A percentile compares a stretch with the other conserved stretches of the same genome.
phyloP scores from a whole-genome alignment of 2,329 filamentous ascomycete species.

The Coniochaeta hoffmannii region DNA sequence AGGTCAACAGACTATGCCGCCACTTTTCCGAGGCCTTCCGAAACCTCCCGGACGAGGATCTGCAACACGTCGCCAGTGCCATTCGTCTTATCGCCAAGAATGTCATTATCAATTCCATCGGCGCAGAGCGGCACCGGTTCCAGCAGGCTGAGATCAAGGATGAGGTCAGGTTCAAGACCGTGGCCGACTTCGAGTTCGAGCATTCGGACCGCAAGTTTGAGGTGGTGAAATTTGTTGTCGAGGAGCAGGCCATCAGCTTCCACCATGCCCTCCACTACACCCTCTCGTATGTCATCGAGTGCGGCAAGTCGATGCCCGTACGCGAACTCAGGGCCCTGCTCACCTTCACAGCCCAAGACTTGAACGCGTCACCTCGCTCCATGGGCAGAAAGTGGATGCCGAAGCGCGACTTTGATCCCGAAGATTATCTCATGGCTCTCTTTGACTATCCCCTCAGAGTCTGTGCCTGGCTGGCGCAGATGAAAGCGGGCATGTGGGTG shows the following conservation, averaged over 20 bases:
- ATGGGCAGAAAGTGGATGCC: constrained; percentile 54
- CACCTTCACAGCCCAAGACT: constrained; percentile 62
- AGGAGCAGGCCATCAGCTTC: constrained; percentile 89
- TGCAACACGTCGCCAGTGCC: constrained; percentile 58
- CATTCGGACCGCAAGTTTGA: constrained; percentile 46
- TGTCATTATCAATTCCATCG: constrained; percentile 83
- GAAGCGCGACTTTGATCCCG: constrained; percentile 50
- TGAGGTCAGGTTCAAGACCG: constrained; percentile 71
- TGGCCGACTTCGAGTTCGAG: constrained; percentile 77
- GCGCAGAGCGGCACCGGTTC: constrained; percentile 81
- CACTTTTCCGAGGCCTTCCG: constrained; percentile 84
- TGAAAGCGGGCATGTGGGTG: constrained; percentile 98
- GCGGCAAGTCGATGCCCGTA: constrained; percentile 66
- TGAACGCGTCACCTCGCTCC: constrained; percentile 56
- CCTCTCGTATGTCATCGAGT: constrained; percentile 90
- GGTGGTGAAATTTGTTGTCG: constrained; percentile 81
- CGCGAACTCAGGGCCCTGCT: constrained; percentile 62
- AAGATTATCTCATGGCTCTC: constrained; percentile 77
- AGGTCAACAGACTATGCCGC: constrained; percentile 87
- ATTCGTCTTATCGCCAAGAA: constrained; percentile 71
- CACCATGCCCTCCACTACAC: constrained; percentile 96
- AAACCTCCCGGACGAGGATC: constrained; percentile 48
- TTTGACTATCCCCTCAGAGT: constrained; percentile 93
- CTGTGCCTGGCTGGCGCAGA: constrained; percentile 94
- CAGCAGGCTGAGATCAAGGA: constrained; percentile 82